Conservation (phyloP, 2,329 filamentous ascomycete genomes). For the Nannizzia gypsea region DNA sequence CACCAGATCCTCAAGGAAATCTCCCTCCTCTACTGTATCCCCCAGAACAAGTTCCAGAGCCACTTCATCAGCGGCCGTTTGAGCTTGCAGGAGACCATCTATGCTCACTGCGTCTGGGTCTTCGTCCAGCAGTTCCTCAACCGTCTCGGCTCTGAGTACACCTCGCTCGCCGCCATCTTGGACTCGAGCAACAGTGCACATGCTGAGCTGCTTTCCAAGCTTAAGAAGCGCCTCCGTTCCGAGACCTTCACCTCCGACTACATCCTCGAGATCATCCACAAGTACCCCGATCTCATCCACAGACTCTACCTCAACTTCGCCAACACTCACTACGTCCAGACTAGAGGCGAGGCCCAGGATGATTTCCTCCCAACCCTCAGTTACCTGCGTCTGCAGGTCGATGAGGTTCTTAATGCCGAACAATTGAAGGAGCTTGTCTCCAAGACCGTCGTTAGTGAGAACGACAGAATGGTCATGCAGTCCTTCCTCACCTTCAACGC, state of each 20-base stretch:
- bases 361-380: conserved; percentile 60
- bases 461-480: conserved; percentile 96
- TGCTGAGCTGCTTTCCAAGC: conserved; percentile 75
- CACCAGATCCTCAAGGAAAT: conserved; percentile 99
- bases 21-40: conserved; percentile 91
- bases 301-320: conserved; percentile 86
- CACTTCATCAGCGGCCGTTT: conserved; percentile 77
- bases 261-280: conserved; percentile 91
- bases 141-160: conserved; percentile 82
- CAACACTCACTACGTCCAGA: conserved; percentile 66
- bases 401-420: conserved; percentile 63
- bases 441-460: conserved; percentile 75
- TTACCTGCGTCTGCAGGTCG: conserved; percentile 53
- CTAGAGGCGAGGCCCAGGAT: conserved; percentile 44
- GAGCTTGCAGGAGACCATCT: conserved; percentile 92
- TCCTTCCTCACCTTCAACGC: conserved; percentile 94
- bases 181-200: conserved; percentile 72
- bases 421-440: conserved; percentile 66
- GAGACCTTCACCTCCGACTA: conserved; percentile 98
- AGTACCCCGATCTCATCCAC: conserved; percentile 77
- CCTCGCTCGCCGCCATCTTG: conserved; percentile 68
- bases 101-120: conserved; percentile 94
- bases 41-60: conserved; percentile 88
- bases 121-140: conserved; percentile 98
- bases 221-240: conserved; percentile 87